These are phyloP conservation scores for Neotropicomus parvogracilis DNA, from an alignment of 1,284 basidiomycete species.

Conservation along the genomic window DNA sequence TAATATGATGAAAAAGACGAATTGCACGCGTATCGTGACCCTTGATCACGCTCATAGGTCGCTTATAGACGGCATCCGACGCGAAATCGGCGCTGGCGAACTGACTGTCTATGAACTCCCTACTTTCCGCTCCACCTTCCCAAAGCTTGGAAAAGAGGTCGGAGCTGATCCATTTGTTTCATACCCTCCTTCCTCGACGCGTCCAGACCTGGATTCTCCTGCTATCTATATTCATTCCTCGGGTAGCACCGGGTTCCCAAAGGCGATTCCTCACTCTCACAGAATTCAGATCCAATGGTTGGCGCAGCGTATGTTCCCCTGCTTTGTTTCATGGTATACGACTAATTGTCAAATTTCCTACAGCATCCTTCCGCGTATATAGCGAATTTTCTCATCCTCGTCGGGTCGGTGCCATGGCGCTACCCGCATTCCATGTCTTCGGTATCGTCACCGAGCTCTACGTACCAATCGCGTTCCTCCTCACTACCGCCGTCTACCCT, in stretches of 20 bases:
- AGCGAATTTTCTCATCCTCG: constrained; percentile 10
- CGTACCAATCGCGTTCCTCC: constrained; percentile 6
- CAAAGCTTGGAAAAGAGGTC: constrained; percentile 33
- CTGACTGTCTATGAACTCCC: constrained; percentile 31
- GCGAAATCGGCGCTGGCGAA: constrained; percentile 1
- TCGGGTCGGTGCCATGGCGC: constrained; percentile 23
- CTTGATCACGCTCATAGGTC: constrained; percentile 23
- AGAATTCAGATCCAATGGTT: constrained; percentile 26
- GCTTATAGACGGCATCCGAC: constrained; percentile 28
- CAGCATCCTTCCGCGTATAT: constrained; percentile 6
- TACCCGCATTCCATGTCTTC: constrained; percentile 27
- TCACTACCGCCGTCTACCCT: constrained; percentile 17
- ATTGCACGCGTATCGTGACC: constrained; percentile 33
- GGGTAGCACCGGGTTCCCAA: constrained; percentile 39
- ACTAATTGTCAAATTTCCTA: not conserved
- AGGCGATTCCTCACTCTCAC: constrained; percentile 30
- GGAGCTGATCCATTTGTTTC: constrained; percentile 24
- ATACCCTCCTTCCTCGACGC: constrained; percentile 22
- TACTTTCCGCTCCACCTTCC: constrained; percentile 27
- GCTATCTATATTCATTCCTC: constrained; percentile 37
- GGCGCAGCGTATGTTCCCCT: constrained; percentile 15
- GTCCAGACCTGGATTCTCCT: constrained; percentile 22
- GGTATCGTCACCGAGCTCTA: constrained; percentile 23
- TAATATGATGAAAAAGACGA: constrained; percentile 29
- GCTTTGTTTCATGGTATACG: not conserved